These are phyloP conservation scores for Ophiostoma pallidulum DNA, from an alignment of 2,329 filamentous ascomycete genomes.

Conservation along the genomic window DNA sequence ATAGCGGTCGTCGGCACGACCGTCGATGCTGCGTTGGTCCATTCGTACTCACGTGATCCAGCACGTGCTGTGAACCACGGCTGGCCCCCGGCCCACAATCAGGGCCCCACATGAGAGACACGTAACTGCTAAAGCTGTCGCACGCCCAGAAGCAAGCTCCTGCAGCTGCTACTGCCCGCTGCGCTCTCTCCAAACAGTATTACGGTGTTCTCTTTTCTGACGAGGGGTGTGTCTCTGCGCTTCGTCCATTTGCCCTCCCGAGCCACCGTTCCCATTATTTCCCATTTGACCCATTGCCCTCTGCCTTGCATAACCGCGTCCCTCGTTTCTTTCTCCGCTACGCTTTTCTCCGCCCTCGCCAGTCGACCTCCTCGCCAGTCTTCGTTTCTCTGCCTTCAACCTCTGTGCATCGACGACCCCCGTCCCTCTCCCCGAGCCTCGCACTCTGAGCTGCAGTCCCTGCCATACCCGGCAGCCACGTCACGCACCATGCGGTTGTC, in stretches of 20 bases:
- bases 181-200: neutral
- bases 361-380: too few relatives aligned
- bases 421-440: neutral
- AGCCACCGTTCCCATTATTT: conserved; percentile 1
- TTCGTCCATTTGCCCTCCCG: neutral
- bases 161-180: neutral
- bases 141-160: conserved; percentile 7
- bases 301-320: too few relatives aligned
- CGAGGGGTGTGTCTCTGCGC: neutral
- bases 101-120: conserved; percentile 14
- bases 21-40: too few relatives aligned
- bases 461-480: neutral
- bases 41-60: neutral
- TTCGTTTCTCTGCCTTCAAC: neutral
- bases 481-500: conserved; percentile 35
- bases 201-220: conserved; percentile 13
- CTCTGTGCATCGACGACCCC: neutral
- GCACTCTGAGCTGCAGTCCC: neutral
- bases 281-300: neutral
- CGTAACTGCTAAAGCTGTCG: conserved; percentile 14
- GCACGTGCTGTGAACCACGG: conserved; percentile 6
- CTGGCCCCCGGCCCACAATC: too few relatives aligned
- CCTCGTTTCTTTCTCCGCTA: too few relatives aligned
- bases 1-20: too few relatives aligned
- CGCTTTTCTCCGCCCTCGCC: too few relatives aligned